Conservation (phyloP, 139 green algal species). For the Picochlorum sp. region DNA sequence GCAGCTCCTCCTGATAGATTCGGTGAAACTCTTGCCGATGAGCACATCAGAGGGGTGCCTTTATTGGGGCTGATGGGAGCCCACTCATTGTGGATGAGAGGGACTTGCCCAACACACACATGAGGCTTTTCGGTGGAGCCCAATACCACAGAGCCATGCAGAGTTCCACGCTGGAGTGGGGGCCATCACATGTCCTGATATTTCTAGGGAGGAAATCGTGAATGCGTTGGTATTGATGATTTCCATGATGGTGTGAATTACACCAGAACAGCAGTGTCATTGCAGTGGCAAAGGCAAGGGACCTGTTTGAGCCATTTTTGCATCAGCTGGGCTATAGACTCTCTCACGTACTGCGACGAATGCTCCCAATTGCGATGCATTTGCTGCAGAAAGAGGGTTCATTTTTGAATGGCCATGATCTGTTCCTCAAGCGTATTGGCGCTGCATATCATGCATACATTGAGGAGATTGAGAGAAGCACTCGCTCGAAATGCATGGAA, state of each 20-base stretch:
- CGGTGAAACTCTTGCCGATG: slow-evolving; percentile 90
- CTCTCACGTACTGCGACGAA: slow-evolving; percentile 72
- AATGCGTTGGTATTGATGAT: slow-evolving; percentile 93
- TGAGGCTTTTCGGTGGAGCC: slow-evolving; percentile 91
- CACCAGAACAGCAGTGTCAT: slow-evolving; percentile 88
- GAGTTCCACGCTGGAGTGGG: slow-evolving; percentile 71
- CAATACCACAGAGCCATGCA: slow-evolving; percentile 91
- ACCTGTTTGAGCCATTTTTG: slow-evolving; percentile 87
- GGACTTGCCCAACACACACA: slow-evolving; percentile 75
- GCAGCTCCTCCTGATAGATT: slow-evolving; percentile 68
- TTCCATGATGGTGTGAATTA: slow-evolving; percentile 94
- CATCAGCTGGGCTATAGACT: slow-evolving; percentile 87
- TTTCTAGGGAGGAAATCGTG: slow-evolving; percentile 84
- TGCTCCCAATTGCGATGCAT: slow-evolving; percentile 85
- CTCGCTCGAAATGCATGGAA: slow-evolving; percentile 71
- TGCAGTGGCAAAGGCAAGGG: slow-evolving; percentile 67
- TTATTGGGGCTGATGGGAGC: slow-evolving; percentile 55
- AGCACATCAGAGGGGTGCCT: slow-evolving; percentile 82
- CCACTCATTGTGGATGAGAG: slow-evolving; percentile 25
- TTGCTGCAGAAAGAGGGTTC: slow-evolving; percentile 69
- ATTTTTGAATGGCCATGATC: slow-evolving; percentile 72
- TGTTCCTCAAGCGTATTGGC: slow-evolving; percentile 77
- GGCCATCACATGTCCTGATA: slow-evolving; percentile 57
- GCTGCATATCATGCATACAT: slow-evolving; percentile 76
- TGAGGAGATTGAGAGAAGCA: slow-evolving; percentile 49